Conservation (phyloP, 163 green algal genomes). For the Prototheca wickerhamii region DNA sequence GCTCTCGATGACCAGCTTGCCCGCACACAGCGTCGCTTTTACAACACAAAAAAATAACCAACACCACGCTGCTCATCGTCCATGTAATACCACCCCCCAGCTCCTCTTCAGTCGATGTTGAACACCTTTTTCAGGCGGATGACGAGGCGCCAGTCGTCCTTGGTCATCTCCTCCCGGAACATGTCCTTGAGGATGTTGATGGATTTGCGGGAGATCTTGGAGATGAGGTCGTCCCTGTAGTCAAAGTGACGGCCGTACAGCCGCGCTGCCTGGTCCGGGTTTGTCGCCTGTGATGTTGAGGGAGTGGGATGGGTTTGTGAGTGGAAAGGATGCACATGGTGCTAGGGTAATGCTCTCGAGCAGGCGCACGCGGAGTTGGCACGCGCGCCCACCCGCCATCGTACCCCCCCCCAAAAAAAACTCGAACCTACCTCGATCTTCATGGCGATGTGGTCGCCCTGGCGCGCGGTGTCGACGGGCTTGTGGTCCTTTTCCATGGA, state of each 20-base stretch:
- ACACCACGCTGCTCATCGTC: too few relatives aligned
- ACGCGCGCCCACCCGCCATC: background rate
- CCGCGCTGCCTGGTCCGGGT: constrained; percentile 60
- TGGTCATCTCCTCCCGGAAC: constrained; percentile 76
- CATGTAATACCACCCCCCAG: background rate
- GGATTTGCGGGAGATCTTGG: constrained; percentile 66
- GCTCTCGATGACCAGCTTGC: too few relatives aligned
- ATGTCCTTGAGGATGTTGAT: constrained; percentile 91
- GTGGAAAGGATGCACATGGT: background rate
- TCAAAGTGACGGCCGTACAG: constrained; percentile 95
- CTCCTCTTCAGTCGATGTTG: background rate
- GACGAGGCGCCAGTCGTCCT: constrained; percentile 81
- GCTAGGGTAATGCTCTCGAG: background rate
- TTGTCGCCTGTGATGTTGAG: constrained; percentile 31
- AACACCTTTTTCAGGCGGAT: constrained; percentile 75
- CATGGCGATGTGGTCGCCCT: constrained; percentile 75
- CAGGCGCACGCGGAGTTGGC: background rate
- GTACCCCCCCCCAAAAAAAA: background rate
- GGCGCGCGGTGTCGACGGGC: constrained; percentile 64
- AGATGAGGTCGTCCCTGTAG: constrained; percentile 66
- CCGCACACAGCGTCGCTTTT: too few relatives aligned
- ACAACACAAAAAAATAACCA: too few relatives aligned
- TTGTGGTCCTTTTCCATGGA: constrained; percentile 96
- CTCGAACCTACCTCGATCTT: constrained; percentile 72
- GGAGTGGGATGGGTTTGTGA: background rate